Evolutionary conservation across 148 eudicot genomes (phyloP).

Genomic region (Persicaria maculosa): DNA sequence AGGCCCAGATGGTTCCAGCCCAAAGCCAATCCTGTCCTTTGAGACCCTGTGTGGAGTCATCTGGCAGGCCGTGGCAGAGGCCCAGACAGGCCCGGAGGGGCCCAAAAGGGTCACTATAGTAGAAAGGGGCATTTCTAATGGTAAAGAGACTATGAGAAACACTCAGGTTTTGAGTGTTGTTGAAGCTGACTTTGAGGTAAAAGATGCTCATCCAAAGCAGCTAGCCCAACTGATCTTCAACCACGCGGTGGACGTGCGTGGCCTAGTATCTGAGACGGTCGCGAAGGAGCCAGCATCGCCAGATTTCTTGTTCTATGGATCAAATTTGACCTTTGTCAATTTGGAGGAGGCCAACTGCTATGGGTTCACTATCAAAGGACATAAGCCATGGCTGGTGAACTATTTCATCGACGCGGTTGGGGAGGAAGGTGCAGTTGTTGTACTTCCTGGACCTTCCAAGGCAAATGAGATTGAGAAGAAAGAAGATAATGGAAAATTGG

Average conservation of each 20-base stretch:
- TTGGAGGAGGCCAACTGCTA: conserved; percentile 34
- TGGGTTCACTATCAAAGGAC: conserved; percentile 43
- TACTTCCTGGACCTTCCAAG: conserved; percentile 30
- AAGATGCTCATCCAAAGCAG: conserved; percentile 22
- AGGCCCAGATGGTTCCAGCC: background rate
- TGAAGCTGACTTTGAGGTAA: conserved; percentile 24
- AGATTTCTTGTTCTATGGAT: conserved; percentile 57
- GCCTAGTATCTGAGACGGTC: conserved; percentile 31
- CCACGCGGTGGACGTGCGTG: conserved; percentile 28
- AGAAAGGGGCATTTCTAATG: conserved; percentile 7
- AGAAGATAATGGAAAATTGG: conserved; percentile 29
- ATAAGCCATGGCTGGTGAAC: conserved; percentile 33
- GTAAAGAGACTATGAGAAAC: conserved; percentile 22
- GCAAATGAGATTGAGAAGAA: background rate
- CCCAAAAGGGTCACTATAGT: conserved; percentile 44
- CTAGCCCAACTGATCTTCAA: conserved; percentile 30
- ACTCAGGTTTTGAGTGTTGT: conserved; percentile 38
- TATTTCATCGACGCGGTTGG: conserved; percentile 52
- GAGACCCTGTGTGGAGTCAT: conserved; percentile 45
- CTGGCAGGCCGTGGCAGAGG: conserved; percentile 54
- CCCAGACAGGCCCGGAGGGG: conserved; percentile 24
- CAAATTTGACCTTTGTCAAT: conserved; percentile 67
- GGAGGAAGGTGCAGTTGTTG: conserved; percentile 59
- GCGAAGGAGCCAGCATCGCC: conserved; percentile 31
- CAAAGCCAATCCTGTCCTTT: conserved; percentile 17